These are phyloP conservation scores for Nitzschia inconspicua DNA, from an alignment of 108 stramenopile species.

Conservation along the genomic window DNA sequence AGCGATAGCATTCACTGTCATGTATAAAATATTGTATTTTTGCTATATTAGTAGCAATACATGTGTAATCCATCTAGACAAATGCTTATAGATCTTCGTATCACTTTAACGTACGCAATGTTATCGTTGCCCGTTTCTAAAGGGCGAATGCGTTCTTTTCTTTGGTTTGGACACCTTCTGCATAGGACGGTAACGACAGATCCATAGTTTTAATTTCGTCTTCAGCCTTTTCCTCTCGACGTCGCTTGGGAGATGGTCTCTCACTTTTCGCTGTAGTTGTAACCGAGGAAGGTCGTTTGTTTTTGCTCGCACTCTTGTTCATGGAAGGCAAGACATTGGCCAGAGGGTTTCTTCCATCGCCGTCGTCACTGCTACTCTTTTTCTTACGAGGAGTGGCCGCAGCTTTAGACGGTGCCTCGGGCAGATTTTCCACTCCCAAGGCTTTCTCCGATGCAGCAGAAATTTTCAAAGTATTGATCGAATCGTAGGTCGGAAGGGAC, in stretches of 20 bases:
- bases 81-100: too few relatives aligned
- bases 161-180: neutral
- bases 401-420: neutral
- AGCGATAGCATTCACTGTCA: too few relatives aligned
- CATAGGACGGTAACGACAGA: constrained; percentile 3
- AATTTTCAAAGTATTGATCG: constrained; percentile 11
- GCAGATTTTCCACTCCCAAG: constrained; percentile 4
- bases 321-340: constrained; percentile 1
- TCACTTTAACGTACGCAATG: too few relatives aligned
- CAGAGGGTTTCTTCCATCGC: neutral
- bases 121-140: too few relatives aligned
- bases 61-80: too few relatives aligned
- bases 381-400: neutral
- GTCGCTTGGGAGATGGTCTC: neutral
- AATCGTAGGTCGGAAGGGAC: constrained; percentile 1
- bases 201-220: constrained; percentile 12
- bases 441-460: constrained; percentile 6
- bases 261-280: constrained; percentile 1
- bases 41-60: too few relatives aligned
- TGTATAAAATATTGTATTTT: too few relatives aligned
- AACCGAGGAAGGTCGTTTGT: neutral
- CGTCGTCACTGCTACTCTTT: neutral
- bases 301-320: constrained; percentile 4
- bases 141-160: neutral
- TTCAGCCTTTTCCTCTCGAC: neutral